A percentile compares a stretch with the other conserved stretches of the same genome.
phyloP scores from a whole-genome alignment of 2,329 filamentous ascomycete genomes.

The Penicillium frequentans region DNA sequence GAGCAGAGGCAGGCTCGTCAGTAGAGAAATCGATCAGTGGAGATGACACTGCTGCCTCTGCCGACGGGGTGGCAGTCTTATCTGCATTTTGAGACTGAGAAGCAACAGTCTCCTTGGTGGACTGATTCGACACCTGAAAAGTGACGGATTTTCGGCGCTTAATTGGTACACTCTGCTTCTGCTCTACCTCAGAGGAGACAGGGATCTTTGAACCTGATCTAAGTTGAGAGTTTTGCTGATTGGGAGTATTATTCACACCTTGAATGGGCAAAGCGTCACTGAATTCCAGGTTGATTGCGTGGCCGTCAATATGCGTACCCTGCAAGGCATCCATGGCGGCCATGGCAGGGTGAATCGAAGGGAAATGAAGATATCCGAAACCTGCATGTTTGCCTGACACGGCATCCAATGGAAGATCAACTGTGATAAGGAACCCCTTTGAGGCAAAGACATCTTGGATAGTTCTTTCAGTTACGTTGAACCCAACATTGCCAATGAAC shows the following conservation, averaged over 20 bases:
- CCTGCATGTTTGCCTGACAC: conserved; percentile 37
- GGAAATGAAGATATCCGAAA: conserved; percentile 42
- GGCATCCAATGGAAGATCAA: conserved; percentile 36
- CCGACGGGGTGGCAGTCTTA: background rate
- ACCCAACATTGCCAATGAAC: conserved; percentile 44
- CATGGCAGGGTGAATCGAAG: conserved; percentile 34
- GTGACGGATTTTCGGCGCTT: conserved; percentile 18
- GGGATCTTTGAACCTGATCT: background rate
- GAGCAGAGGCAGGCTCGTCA: conserved; percentile 31
- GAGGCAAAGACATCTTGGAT: conserved; percentile 39
- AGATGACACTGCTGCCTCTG: background rate
- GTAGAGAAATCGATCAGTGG: conserved; percentile 33
- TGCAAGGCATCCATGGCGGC: conserved; percentile 39
- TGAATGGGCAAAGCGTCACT: conserved; percentile 31
- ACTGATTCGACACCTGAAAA: conserved; percentile 9
- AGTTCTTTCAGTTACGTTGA: conserved; percentile 36
- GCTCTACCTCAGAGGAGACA: background rate
- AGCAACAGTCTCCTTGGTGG: background rate
- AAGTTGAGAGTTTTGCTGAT: background rate
- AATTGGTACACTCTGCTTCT: background rate
- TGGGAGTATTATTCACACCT: background rate
- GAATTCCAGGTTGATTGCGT: conserved; percentile 42
- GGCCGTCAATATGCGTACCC: conserved; percentile 38
- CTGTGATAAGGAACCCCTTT: conserved; percentile 37
- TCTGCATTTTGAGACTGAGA: background rate